Conservation (phyloP, 2,329 filamentous ascomycete genomes). For the Neonectria hederae region DNA sequence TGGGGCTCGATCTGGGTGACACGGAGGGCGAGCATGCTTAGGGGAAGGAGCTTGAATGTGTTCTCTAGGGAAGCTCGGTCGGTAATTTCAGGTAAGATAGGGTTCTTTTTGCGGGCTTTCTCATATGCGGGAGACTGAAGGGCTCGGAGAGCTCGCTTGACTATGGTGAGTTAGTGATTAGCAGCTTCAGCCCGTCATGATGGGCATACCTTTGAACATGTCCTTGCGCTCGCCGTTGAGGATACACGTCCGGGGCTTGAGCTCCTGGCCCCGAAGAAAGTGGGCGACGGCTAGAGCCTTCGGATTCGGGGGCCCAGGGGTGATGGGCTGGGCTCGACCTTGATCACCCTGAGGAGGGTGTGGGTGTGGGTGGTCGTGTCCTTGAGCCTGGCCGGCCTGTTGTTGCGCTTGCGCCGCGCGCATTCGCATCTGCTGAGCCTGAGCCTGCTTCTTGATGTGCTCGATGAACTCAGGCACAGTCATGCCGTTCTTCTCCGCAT, state of each 20-base stretch:
- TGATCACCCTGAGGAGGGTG: conserved; percentile 48
- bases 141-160: conserved; percentile 94
- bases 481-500: conserved; percentile 87
- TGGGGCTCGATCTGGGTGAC: conserved; percentile 80
- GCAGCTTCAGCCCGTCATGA: not conserved
- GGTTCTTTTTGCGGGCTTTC: conserved; percentile 90
- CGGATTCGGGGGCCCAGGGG: conserved; percentile 85
- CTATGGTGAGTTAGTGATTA: conserved; percentile 56
- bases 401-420: conserved; percentile 55
- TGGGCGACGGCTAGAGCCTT: conserved; percentile 88
- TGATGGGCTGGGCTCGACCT: conserved; percentile 72
- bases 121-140: conserved; percentile 89
- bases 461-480: conserved; percentile 85
- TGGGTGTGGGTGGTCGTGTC: conserved; percentile 44
- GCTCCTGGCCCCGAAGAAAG: conserved; percentile 82
- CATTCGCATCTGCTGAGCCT: conserved; percentile 61
- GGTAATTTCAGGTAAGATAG: conserved; percentile 85
- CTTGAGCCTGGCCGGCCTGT: conserved; percentile 49
- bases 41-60: conserved; percentile 91
- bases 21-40: conserved; percentile 92
- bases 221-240: conserved; percentile 97
- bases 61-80: conserved; percentile 92
- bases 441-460: conserved; percentile 67
- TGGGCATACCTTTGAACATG: conserved; percentile 85
- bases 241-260: conserved; percentile 92